These are phyloP conservation scores for Metarhizium anisopliae DNA, from an alignment of 2,329 filamentous ascomycete species.

Conservation along the genomic window DNA sequence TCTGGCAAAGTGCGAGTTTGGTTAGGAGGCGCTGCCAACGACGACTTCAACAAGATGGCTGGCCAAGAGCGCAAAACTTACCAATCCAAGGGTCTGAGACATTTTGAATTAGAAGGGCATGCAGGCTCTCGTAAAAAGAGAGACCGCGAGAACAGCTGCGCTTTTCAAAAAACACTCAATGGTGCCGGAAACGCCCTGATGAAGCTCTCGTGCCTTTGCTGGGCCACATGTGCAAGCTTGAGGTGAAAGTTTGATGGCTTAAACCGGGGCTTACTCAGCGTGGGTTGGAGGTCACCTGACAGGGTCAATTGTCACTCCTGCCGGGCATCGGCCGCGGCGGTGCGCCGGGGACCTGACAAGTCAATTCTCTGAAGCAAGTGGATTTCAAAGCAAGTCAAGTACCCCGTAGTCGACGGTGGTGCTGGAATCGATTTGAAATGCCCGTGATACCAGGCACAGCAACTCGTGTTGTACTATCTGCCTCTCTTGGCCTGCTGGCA, in stretches of 20 bases:
- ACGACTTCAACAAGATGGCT: not conserved
- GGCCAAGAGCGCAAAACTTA: slow-evolving; percentile 28
- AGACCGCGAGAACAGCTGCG: not conserved
- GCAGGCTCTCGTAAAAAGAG: slow-evolving; percentile 8
- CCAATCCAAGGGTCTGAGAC: slow-evolving; percentile 72
- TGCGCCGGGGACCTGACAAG: not conserved
- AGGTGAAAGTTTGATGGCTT: not conserved
- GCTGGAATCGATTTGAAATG: slow-evolving; percentile 13
- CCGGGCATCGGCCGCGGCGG: too few relatives aligned
- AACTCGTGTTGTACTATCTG: slow-evolving; percentile 15
- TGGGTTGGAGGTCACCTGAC: slow-evolving; percentile 1
- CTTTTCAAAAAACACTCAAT: not conserved
- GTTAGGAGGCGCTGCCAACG: not conserved
- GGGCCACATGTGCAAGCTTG: not conserved
- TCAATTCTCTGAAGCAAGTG: slow-evolving; percentile 1
- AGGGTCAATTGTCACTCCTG: not conserved
- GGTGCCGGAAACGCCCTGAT: not conserved
- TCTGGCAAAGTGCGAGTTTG: slow-evolving; percentile 43
- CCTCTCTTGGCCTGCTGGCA: slow-evolving; percentile 19
- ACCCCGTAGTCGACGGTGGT: too few relatives aligned
- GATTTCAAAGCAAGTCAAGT: slow-evolving; percentile 23
- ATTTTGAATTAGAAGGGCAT: slow-evolving; percentile 28
- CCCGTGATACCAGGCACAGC: slow-evolving; percentile 16
- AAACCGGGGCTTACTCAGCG: slow-evolving; percentile 3
- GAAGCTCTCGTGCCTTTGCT: not conserved